These are phyloP conservation scores for Fusarium sp. DNA, from an alignment of 2,329 filamentous ascomycete genomes.

Conservation along the genomic window DNA sequence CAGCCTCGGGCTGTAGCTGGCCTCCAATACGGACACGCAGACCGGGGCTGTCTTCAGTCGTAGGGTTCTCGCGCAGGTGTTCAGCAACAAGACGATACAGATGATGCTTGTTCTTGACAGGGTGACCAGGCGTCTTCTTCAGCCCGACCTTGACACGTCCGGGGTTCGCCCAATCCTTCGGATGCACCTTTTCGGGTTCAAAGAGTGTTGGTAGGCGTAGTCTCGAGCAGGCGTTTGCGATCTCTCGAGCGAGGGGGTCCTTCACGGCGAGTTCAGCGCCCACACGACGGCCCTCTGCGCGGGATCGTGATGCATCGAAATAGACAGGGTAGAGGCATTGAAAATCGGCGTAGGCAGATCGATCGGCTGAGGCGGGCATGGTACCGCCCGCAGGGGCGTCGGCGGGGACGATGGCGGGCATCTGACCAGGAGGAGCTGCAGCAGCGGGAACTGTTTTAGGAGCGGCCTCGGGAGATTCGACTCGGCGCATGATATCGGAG, in stretches of 20 bases:
- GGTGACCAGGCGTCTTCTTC: conserved; percentile 43
- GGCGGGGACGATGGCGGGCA: conserved; percentile 39
- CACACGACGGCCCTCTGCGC: conserved; percentile 85
- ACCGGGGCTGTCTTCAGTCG: conserved; percentile 72
- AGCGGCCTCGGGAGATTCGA: conserved; percentile 43
- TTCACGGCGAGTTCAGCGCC: conserved; percentile 74
- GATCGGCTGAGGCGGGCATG: conserved; percentile 54
- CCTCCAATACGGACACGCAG: conserved; percentile 79
- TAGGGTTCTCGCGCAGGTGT: conserved; percentile 81
- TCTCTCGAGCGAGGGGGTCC: conserved; percentile 89
- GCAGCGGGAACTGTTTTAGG: conserved; percentile 37
- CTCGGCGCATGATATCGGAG: conserved; percentile 63
- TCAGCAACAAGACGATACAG: conserved; percentile 83
- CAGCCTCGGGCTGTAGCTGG: conserved; percentile 68
- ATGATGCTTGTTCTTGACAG: conserved; percentile 82
- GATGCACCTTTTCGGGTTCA: conserved; percentile 91
- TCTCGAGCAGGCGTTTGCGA: conserved; percentile 82
- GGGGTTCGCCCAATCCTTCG: conserved; percentile 97
- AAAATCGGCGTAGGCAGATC: conserved; percentile 74
- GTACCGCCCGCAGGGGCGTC: conserved; percentile 44
- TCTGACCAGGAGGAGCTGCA: conserved; percentile 44
- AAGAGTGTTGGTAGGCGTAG: conserved; percentile 79
- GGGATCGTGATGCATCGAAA: conserved; percentile 81
- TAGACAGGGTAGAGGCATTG: conserved; percentile 96
- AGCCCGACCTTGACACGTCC: conserved; percentile 85